A percentile compares a stretch with the other conserved stretches of the same genome.
Evolutionary conservation across 495 filamentous ascomycete species (phyloP).

Genomic region (Cenococcum geophilum): DNA sequence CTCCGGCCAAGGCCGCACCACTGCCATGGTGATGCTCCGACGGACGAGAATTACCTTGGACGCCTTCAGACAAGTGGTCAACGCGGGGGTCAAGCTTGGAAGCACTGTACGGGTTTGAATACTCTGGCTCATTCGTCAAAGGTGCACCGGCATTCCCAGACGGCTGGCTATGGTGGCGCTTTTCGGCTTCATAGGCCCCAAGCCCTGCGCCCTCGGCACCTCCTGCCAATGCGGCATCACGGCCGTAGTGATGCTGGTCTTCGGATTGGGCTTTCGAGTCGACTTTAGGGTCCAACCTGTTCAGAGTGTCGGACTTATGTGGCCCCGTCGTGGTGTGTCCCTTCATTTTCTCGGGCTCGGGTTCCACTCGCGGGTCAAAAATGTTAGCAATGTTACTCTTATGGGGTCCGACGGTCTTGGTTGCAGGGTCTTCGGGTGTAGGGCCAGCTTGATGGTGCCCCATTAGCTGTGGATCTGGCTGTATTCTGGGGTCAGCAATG

Average conservation of each 20-base stretch:
- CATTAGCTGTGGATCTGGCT: conserved; percentile 16
- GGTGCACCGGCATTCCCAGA: not conserved
- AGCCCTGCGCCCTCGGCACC: conserved; percentile 11
- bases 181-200: conserved; percentile 9
- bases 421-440: conserved; percentile 18
- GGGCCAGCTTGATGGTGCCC: conserved; percentile 15
- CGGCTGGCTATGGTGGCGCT: conserved; percentile 1
- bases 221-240: conserved; percentile 22
- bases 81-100: conserved; percentile 11
- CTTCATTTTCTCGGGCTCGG: conserved; percentile 30
- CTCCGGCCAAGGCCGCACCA: conserved; percentile 17
- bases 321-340: conserved; percentile 21
- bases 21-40: conserved; percentile 19
- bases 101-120: not conserved
- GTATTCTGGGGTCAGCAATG: conserved; percentile 18
- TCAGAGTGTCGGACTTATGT: conserved; percentile 20
- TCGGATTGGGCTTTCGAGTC: not conserved
- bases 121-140: not conserved
- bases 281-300: conserved; percentile 22
- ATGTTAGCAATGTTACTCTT: conserved; percentile 27
- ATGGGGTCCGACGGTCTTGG: conserved; percentile 28
- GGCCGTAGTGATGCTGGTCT: conserved; percentile 33
- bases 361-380: conserved; percentile 29
- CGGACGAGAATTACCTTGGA: conserved; percentile 3
- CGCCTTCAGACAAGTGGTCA: not conserved